These are phyloP conservation scores for Zymoseptoria passerinii DNA, from an alignment of 2,329 filamentous ascomycete species.

Conservation along the genomic window DNA sequence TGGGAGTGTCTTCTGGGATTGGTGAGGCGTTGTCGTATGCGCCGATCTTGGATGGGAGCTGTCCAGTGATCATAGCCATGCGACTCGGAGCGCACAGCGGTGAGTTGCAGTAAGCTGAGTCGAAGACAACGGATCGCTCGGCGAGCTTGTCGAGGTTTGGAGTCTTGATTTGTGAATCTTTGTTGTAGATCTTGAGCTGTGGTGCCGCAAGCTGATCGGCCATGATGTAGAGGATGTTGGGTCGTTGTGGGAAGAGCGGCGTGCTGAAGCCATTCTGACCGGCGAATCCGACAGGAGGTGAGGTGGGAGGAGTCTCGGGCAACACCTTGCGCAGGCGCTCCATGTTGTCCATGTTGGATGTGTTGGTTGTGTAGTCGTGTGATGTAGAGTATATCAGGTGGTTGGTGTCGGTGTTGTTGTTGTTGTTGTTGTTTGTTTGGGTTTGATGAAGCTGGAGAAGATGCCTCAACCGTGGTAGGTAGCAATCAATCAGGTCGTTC, in stretches of 20 bases:
- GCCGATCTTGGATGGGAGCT: conserved; percentile 82
- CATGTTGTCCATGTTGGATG: conserved; percentile 17
- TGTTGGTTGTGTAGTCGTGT: neutral
- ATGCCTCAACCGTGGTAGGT: neutral
- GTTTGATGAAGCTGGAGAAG: neutral
- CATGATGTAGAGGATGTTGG: conserved; percentile 91
- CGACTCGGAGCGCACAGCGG: conserved; percentile 86
- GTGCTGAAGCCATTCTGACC: conserved; percentile 34
- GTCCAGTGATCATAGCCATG: conserved; percentile 90
- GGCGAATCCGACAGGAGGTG: conserved; percentile 31
- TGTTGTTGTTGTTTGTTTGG: neutral
- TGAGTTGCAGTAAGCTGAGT: conserved; percentile 89
- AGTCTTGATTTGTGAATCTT: conserved; percentile 80
- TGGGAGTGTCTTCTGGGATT: conserved; percentile 74
- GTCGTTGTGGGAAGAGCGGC: conserved; percentile 39
- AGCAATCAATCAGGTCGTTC: neutral
- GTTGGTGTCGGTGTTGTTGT: conserved; percentile 2
- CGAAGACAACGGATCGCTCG: conserved; percentile 75
- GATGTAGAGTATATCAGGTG: too few species aligned
- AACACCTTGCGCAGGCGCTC: conserved; percentile 24
- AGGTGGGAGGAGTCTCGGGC: conserved; percentile 30
- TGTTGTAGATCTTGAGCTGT: conserved; percentile 84
- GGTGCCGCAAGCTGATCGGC: conserved; percentile 90
- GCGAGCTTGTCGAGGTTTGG: conserved; percentile 81
- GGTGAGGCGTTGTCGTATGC: conserved; percentile 88